A percentile compares a stretch with the other conserved stretches of the same genome.
Conservation (phyloP, 352 stramenopile genomes). For the Pythium rishiriense region DNA sequence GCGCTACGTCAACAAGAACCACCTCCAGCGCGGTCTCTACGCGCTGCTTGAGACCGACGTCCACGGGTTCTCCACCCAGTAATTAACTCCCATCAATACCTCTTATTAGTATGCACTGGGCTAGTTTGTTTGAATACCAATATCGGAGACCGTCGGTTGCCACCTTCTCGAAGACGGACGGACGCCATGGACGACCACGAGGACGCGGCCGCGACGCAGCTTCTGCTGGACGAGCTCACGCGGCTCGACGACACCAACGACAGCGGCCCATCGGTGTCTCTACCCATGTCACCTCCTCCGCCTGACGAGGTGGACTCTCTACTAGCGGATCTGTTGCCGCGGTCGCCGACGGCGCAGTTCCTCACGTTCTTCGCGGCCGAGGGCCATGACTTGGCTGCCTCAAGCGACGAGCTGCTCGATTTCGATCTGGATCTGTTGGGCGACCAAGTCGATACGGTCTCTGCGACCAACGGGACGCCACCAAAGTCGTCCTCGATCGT, state of each 20-base stretch:
- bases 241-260: background rate
- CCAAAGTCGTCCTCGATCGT: background rate
- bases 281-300: background rate
- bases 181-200: constrained; percentile 6
- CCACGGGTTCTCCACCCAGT: constrained; percentile 37
- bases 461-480: background rate
- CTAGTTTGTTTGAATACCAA: background rate
- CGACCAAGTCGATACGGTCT: background rate
- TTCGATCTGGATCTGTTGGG: background rate
- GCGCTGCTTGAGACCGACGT: constrained; percentile 53
- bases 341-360: constrained; percentile 10
- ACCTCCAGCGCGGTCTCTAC: constrained; percentile 54
- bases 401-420: background rate
- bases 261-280: background rate
- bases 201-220: constrained; percentile 6
- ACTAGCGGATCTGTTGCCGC: constrained; percentile 1
- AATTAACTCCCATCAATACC: constrained; percentile 6
- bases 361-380: constrained; percentile 9
- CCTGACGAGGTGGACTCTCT: background rate
- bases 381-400: background rate
- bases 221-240: constrained; percentile 6
- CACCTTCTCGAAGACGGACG: background rate
- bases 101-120: background rate
- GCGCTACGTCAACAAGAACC: constrained; percentile 88
- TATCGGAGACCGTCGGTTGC: background rate